These are phyloP conservation scores for Fusarium incarnatum DNA, from an alignment of 2,329 filamentous ascomycete genomes.

Conservation along the genomic window DNA sequence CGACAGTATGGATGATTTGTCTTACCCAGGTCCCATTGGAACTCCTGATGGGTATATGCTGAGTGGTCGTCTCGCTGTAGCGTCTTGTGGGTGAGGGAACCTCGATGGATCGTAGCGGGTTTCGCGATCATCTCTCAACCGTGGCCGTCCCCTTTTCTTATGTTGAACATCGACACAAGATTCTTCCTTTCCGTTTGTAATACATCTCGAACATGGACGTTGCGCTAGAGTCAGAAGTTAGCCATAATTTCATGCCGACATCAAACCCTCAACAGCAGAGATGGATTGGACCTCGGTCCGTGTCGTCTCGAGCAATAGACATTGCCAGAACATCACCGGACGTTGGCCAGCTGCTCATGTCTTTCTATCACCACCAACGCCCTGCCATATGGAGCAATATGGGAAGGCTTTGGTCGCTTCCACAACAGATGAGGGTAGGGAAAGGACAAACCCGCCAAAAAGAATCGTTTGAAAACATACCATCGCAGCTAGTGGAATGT, in stretches of 20 bases:
- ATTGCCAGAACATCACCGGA: not conserved
- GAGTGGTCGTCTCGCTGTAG: conserved; percentile 61
- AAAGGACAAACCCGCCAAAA: not conserved
- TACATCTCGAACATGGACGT: conserved; percentile 81
- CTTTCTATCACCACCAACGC: not conserved
- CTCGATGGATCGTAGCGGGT: conserved; percentile 66
- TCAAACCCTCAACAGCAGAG: not conserved
- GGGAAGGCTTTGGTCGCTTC: not conserved
- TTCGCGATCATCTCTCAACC: conserved; percentile 78
- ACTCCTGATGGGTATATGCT: conserved; percentile 63
- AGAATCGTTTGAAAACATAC: conserved; percentile 61
- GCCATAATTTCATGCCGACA: conserved; percentile 28
- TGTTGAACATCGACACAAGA: conserved; percentile 86
- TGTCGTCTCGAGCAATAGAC: no score
- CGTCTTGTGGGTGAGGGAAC: conserved; percentile 60
- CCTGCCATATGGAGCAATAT: not conserved
- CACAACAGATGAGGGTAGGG: not conserved
- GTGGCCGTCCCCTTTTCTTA: conserved; percentile 83
- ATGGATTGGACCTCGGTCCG: not conserved
- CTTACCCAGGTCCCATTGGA: conserved; percentile 58
- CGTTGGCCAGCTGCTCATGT: not conserved
- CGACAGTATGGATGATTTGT: conserved; percentile 58
- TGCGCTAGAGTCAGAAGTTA: conserved; percentile 66
- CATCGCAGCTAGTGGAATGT: conserved; percentile 65
- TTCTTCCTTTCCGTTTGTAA: conserved; percentile 83